Evolutionary conservation across 148 eudicot species (phyloP).

Genomic region (Hydrangea macrophylla): DNA sequence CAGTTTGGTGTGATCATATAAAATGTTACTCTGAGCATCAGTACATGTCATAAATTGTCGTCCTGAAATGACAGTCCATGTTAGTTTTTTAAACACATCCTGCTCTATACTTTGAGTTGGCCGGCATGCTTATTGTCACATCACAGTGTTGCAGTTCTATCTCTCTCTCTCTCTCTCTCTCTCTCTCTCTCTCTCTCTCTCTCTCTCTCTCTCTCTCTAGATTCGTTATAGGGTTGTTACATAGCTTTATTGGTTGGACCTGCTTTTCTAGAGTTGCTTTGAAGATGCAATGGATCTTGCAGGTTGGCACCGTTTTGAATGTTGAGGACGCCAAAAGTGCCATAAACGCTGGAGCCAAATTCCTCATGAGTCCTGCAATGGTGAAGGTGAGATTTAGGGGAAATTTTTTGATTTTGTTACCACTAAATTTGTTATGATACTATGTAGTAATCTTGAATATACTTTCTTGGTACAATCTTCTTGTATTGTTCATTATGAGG

Average conservation of each 20-base stretch:
- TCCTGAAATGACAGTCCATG: not conserved
- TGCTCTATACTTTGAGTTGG: not conserved
- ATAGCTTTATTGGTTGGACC: no score
- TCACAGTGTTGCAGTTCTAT: not conserved
- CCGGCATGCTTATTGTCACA: not conserved
- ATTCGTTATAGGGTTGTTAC: no score
- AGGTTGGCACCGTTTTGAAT: slow-evolving; percentile 82
- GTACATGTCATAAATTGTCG: not conserved
- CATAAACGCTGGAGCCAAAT: slow-evolving; percentile 64
- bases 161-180: not conserved
- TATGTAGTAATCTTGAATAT: not conserved
- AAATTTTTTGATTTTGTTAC: not conserved
- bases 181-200: no score
- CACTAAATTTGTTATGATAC: not conserved
- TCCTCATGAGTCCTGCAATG: slow-evolving; percentile 89
- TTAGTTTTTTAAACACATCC: not conserved
- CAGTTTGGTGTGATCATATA: not conserved
- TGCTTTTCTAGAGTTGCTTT: not conserved
- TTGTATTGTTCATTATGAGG: slow-evolving; percentile 1
- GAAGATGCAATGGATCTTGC: slow-evolving; percentile 17
- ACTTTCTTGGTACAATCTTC: slow-evolving; percentile 3
- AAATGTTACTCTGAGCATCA: not conserved
- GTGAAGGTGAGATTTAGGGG: slow-evolving; percentile 37
- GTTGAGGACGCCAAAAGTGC: slow-evolving; percentile 64
- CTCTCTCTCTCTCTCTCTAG: no score